phyloP scores from a whole-genome alignment of 1,284 basidiomycete species.

The Cutaneotrichosporon curvatum region DNA sequence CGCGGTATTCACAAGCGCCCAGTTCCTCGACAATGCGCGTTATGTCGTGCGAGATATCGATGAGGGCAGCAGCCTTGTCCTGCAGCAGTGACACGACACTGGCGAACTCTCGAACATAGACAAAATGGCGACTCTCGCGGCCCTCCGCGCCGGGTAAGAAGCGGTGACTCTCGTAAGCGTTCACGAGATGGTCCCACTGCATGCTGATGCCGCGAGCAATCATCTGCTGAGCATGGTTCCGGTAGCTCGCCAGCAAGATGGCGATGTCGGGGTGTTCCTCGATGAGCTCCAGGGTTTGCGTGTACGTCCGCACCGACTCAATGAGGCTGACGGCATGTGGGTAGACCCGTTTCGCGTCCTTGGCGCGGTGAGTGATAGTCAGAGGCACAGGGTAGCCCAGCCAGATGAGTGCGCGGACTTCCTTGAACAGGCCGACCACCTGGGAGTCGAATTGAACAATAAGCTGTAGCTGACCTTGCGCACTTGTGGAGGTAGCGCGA shows the following conservation, averaged over 20 bases:
- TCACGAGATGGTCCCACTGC: constrained; percentile 95
- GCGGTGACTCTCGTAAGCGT: constrained; percentile 74
- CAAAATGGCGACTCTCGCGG: constrained; percentile 79
- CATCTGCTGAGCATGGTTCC: constrained; percentile 85
- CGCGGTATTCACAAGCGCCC: constrained; percentile 72
- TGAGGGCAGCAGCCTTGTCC: constrained; percentile 90
- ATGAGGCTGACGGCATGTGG: constrained; percentile 96
- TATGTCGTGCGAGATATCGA: constrained; percentile 85
- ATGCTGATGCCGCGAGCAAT: constrained; percentile 79
- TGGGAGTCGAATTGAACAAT: constrained; percentile 96
- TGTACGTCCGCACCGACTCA: constrained; percentile 95
- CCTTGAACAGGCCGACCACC: constrained; percentile 96
- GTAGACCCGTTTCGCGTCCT: constrained; percentile 95
- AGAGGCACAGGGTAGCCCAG: constrained; percentile 91
- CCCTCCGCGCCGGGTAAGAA: constrained; percentile 62
- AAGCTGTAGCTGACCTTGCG: constrained; percentile 70
- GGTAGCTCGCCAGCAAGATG: constrained; percentile 85
- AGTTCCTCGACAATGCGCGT: constrained; percentile 77
- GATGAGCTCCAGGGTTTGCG: constrained; percentile 84
- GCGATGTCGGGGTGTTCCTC: constrained; percentile 83
- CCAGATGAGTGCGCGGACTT: constrained; percentile 93
- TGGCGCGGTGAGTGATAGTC: constrained; percentile 89
- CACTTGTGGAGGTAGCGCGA: constrained; percentile 50
- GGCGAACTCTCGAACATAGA: constrained; percentile 91
- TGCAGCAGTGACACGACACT: constrained; percentile 81